Percentiles rank a stretch among this genome's conserved stretches.
phyloP scores from a whole-genome alignment of 108 stramenopile species.

The Nitzschia sp. region DNA sequence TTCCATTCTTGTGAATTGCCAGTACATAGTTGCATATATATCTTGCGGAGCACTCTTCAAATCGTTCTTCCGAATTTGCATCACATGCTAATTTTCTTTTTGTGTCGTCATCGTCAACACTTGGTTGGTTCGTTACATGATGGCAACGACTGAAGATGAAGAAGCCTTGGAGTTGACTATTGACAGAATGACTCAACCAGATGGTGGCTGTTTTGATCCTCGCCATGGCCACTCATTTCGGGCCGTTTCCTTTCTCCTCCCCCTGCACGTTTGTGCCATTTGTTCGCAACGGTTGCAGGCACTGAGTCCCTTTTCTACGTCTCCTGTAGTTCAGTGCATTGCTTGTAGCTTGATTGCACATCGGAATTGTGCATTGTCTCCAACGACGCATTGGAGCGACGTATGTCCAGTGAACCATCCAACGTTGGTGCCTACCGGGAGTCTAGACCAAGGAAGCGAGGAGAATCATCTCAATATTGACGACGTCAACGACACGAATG shows the following conservation, averaged over 20 bases:
- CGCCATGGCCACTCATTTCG: slow-evolving; percentile 70
- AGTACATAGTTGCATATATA: no score
- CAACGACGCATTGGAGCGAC: slow-evolving; percentile 26
- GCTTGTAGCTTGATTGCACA: slow-evolving; percentile 76
- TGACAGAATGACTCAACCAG: slow-evolving; percentile 15
- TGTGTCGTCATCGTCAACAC: no score
- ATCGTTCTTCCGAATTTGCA: no score
- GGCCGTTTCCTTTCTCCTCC: slow-evolving; percentile 44
- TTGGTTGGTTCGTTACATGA: no score
- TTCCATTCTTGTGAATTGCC: no score
- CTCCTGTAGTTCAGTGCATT: slow-evolving; percentile 53
- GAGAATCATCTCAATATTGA: background rate
- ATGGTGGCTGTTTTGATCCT: slow-evolving; percentile 43
- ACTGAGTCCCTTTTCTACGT: slow-evolving; percentile 6
- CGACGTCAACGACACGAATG: background rate
- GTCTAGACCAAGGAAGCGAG: background rate
- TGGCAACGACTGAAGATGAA: no score
- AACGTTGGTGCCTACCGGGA: background rate
- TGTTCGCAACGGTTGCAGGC: slow-evolving; percentile 46
- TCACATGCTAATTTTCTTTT: no score
- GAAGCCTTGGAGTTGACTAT: slow-evolving; percentile 20
- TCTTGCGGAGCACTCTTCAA: no score
- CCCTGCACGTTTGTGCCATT: slow-evolving; percentile 54
- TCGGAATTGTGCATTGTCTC: slow-evolving; percentile 62
- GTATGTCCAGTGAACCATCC: slow-evolving; percentile 32